Base-by-base conservation (phyloP, 2,329 filamentous ascomycete genomes). In the Rasamsonia emersonii region DNA sequence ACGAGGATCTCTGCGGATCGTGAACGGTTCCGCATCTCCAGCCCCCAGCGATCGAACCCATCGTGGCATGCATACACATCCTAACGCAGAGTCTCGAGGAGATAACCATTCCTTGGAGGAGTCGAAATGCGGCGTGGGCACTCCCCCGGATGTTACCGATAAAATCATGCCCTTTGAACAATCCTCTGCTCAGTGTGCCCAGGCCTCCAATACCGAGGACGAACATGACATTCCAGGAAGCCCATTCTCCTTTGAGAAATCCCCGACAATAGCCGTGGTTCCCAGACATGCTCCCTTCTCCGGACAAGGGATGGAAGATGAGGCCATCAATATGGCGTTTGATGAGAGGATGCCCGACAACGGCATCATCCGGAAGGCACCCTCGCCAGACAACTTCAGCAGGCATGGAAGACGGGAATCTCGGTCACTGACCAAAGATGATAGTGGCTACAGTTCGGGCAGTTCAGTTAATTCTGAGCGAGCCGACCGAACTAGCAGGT, bases 361-460 rank as follows among this genome's bases (percentile, higher is more conserved):
- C n/a, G n/a, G n/a, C n/a, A n/a, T n/a, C n/a, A n/a, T n/a, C n/a
- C n/a, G n/a, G n/a, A n/a, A n/a, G n/a, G n/a, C n/a, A n/a, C n/a
- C n/a, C n/a, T n/a, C n/a, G n/a, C n/a, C n/a, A n/a, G n/a, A n/a
- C n/a, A n/a, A n/a, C n/a, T n/a, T n/a, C n/a, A n/a, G n/a, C n/a
- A n/a, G n/a, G 13, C 32, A 38, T 18, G 37, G 41, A 17, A 44
- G 38, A 25, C 49, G 41, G 19, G 36, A 36, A n/a, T n/a, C n/a
- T 3, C 43, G 34, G 13, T 46, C 51, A 4, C 43, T 53, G 20
- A 48, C 40, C 32, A 58, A 59, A 31, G 47, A 46, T 9, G 58
- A 61, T 34, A 60, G 56, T 32, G 58, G 58, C 13, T 61, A 61
- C 34, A 59, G 56, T 33, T 60, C 56, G 18, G 51, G 52, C 9